These are phyloP conservation scores for Cladosporium sphaerospermum DNA, from an alignment of 2,329 filamentous ascomycete genomes.

Conservation along the genomic window DNA sequence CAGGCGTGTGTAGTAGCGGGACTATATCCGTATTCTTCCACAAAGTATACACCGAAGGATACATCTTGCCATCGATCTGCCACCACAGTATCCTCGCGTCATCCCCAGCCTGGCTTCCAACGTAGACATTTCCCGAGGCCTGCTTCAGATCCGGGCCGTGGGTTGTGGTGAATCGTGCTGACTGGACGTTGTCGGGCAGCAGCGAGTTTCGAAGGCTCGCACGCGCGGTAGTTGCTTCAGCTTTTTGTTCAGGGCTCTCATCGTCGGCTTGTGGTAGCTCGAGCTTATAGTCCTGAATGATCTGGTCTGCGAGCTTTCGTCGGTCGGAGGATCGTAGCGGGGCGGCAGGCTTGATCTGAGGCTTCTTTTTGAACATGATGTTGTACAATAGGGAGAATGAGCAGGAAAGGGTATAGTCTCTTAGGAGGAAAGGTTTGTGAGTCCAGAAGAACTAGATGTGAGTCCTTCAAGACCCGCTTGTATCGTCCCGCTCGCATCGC, in stretches of 20 bases:
- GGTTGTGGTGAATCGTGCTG: conserved; percentile 60
- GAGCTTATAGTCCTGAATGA: conserved; percentile 57
- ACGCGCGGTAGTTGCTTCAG: conserved; percentile 38
- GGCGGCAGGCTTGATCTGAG: conserved; percentile 57
- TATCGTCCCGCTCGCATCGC: no score
- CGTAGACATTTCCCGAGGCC: conserved; percentile 59
- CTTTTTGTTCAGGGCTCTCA: conserved; percentile 37
- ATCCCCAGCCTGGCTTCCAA: conserved; percentile 51
- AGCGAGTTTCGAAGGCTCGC: conserved; percentile 53
- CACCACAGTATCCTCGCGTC: conserved; percentile 61
- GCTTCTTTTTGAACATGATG: conserved; percentile 36
- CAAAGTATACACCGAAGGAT: conserved; percentile 56
- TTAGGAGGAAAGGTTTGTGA: not conserved
- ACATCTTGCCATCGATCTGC: conserved; percentile 52
- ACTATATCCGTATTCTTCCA: conserved; percentile 58
- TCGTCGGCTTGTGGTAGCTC: conserved; percentile 23
- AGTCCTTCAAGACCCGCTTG: no score
- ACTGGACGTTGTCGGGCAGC: conserved; percentile 57
- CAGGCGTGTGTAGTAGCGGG: conserved; percentile 58
- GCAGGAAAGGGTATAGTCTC: not conserved
- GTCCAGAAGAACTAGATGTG: no score
- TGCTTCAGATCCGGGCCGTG: conserved; percentile 55
- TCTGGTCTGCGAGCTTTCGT: conserved; percentile 59
- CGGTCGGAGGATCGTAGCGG: conserved; percentile 62
- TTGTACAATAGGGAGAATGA: not conserved